Base-by-base conservation (phyloP, 148 eudicot genomes). In the Persicaria tinctoria region DNA sequence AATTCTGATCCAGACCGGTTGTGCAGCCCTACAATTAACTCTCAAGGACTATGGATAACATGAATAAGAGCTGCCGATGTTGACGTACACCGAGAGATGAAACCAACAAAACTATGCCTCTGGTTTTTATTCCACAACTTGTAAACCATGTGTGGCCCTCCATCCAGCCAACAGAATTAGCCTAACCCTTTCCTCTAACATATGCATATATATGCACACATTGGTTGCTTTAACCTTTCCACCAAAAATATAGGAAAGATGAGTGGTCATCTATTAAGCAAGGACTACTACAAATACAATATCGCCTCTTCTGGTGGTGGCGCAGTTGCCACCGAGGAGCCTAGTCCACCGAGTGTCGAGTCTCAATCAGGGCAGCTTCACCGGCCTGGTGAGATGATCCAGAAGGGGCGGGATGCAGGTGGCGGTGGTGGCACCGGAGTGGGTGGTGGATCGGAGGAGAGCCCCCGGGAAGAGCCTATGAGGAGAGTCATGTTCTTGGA, bases 401-500 rank as follows among this genome's bases (percentile, higher is more conserved):
- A 2, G 63, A 57, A 57, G 63, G 23, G 10, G 38, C 38, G 32
- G 63, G 18, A 8, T 17, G 7, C 32, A 17, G 32, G 38, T 57
- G 63, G 63, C 10, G 8, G 62, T 18, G 1, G 62, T 57, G 1
- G 56, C 56, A 53, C 56, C 5, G 16, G 56, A 14, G 63, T 17
- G 6, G 27, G 63, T 57, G 63, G 18, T 18, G 32, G 63, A 18
- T 57, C 18, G 8, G 63, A 57, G 63, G 63, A 57, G 63, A 57
- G 63, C 27, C 63, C 27, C 32, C 63, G 63, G 3, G 63, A 57
- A 4, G 63, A 57, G 63, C 38, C 32, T 57, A 17, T 57, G 63
- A 57, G 63, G 32, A 57, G 9, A 57, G 63, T 57, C 63, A 57
- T 57, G 63, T 57, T 57, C 63, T 57, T 57, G 63, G 63, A 57